Conservation (phyloP, 805 yeast genomes). For the Helenozyma baotianmanensis region DNA sequence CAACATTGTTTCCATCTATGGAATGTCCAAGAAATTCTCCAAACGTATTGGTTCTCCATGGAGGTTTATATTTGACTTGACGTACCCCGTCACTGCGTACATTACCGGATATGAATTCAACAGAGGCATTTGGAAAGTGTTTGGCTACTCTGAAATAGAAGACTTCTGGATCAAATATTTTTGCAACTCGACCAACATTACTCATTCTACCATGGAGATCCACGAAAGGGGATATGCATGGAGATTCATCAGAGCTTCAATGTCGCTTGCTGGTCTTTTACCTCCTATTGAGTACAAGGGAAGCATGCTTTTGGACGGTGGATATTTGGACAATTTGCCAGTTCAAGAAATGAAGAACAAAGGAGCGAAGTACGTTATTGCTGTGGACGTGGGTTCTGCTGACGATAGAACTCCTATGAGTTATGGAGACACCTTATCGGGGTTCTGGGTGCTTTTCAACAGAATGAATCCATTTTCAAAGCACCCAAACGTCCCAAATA, state of each 20-base stretch:
- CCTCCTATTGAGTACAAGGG: conserved; percentile 91
- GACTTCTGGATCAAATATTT: conserved; percentile 92
- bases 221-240: conserved; percentile 92
- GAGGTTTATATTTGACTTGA: conserved; percentile 79
- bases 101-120: conserved; percentile 97
- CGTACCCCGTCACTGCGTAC: conserved; percentile 91
- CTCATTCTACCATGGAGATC: conserved; percentile 91
- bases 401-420: conserved; percentile 88
- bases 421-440: conserved; percentile 91
- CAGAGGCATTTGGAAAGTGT: conserved; percentile 94
- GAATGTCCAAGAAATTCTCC: conserved; percentile 82
- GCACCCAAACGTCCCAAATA: conserved; percentile 84
- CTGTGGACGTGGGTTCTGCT: conserved; percentile 93
- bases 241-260: conserved; percentile 92
- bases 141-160: conserved; percentile 89
- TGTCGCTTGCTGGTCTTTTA: conserved; percentile 90
- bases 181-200: conserved; percentile 90
- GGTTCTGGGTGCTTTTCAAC: conserved; percentile 84
- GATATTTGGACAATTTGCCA: conserved; percentile 90
- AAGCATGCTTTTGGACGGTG: conserved; percentile 91
- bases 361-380: conserved; percentile 84
- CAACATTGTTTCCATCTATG: conserved; percentile 86
- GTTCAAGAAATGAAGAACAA: conserved; percentile 86
- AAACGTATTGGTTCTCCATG: conserved; percentile 78
- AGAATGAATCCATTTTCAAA: conserved; percentile 86